Percentiles rank a stretch among this genome's conserved stretches.
phyloP scores from a whole-genome alignment of 345 rosid species.

The Trapa incisa region DNA sequence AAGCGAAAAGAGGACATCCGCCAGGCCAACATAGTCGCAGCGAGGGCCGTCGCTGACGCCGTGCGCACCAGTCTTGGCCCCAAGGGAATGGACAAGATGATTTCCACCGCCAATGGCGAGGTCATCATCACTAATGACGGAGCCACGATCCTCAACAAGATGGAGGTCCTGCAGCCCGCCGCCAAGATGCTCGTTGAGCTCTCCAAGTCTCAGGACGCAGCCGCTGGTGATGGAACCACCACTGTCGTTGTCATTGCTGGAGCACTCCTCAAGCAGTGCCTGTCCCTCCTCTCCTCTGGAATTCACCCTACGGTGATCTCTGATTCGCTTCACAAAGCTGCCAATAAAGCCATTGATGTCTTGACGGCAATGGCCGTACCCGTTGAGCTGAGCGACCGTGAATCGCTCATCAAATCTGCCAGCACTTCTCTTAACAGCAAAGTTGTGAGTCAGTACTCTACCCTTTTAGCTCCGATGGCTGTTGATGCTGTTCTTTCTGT shows the following conservation, averaged over 20 bases:
- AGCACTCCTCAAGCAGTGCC: constrained; percentile 72
- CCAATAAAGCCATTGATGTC: constrained; percentile 64
- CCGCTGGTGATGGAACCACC: constrained; percentile 97
- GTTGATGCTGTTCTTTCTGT: constrained; percentile 78
- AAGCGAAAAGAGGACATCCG: constrained; percentile 91
- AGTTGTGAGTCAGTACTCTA: constrained; percentile 93
- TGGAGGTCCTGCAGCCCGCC: constrained; percentile 96
- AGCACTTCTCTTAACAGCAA: constrained; percentile 89
- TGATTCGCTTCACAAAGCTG: constrained; percentile 71
- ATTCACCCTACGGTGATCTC: constrained; percentile 97
- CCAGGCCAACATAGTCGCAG: constrained; percentile 69
- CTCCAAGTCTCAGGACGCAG: constrained; percentile 83
- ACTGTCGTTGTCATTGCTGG: constrained; percentile 97
- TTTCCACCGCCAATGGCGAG: constrained; percentile 76
- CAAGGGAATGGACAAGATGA: constrained; percentile 98
- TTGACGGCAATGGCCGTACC: constrained; percentile 89
- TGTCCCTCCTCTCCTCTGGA: constrained; percentile 47
- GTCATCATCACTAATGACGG: constrained; percentile 98
- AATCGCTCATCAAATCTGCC: constrained; percentile 70
- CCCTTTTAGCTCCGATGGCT: constrained; percentile 84
- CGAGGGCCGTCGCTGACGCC: constrained; percentile 74
- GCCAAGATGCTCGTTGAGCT: constrained; percentile 97
- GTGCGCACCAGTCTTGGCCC: constrained; percentile 92
- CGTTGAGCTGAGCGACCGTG: constrained; percentile 76
- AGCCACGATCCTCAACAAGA: constrained; percentile 91